A percentile compares a stretch with the other conserved stretches of the same genome.
Evolutionary conservation across 495 filamentous ascomycete genomes (phyloP).

Genomic region (Podospora sp.): DNA sequence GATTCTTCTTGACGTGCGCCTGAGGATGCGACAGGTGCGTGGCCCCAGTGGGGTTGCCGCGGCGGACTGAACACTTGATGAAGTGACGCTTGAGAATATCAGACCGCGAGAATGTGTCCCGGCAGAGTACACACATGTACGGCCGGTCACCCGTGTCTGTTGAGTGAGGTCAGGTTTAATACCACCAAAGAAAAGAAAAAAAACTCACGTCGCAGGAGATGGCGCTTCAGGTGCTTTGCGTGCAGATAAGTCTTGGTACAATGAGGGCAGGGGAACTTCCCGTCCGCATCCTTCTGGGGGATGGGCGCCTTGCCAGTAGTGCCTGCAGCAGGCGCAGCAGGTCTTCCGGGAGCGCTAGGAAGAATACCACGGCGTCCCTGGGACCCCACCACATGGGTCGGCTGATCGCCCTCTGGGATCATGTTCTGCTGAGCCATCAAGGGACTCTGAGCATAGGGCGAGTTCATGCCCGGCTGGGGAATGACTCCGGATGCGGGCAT

Average conservation of each 20-base stretch:
- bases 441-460: slow-evolving; percentile 53
- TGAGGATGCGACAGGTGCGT: slow-evolving; percentile 91
- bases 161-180: slow-evolving; percentile 26
- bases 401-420: slow-evolving; percentile 58
- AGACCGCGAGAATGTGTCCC: slow-evolving; percentile 97
- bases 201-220: slow-evolving; percentile 89
- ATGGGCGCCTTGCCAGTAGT: slow-evolving; percentile 77
- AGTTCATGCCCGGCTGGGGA: slow-evolving; percentile 50
- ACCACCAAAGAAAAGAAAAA: slow-evolving; percentile 26
- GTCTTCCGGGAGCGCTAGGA: slow-evolving; percentile 84
- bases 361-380: slow-evolving; percentile 87
- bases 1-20: slow-evolving; percentile 77
- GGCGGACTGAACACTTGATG: slow-evolving; percentile 93
- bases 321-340: slow-evolving; percentile 60
- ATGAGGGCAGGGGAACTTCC: slow-evolving; percentile 95
- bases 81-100: slow-evolving; percentile 99
- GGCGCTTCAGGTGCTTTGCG: slow-evolving; percentile 95
- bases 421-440: slow-evolving; percentile 47
- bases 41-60: slow-evolving; percentile 90
- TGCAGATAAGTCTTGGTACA: slow-evolving; percentile 98
- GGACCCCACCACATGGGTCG: slow-evolving; percentile 88
- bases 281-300: slow-evolving; percentile 90
- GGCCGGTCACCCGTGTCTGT: slow-evolving; percentile 93
- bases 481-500: slow-evolving; percentile 66
- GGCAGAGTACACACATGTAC: slow-evolving; percentile 94